phyloP scores from a whole-genome alignment of 2,329 filamentous ascomycete species.

The Colletotrichum zoysiae region DNA sequence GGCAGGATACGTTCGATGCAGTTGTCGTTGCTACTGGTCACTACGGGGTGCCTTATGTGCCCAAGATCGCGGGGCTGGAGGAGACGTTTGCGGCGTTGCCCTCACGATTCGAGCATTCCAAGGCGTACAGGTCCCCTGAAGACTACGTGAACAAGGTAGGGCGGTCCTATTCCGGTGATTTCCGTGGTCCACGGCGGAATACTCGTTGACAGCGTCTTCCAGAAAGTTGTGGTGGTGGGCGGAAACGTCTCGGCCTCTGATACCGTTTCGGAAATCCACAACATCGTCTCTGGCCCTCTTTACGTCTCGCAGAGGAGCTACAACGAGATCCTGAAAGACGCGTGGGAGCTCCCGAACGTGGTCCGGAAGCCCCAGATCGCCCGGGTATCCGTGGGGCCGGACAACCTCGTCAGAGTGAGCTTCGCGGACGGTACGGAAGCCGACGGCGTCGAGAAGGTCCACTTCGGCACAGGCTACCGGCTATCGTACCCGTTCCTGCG shows the following conservation, averaged over 20 bases:
- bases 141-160: conserved; percentile 43
- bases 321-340: conserved; percentile 62
- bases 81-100: conserved; percentile 54
- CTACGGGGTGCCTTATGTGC: conserved; percentile 55
- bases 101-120: conserved; percentile 54
- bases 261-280: conserved; percentile 64
- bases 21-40: conserved; percentile 57
- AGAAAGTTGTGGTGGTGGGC: conserved; percentile 68
- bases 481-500: conserved; percentile 67
- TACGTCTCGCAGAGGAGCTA: conserved; percentile 61
- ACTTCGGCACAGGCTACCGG: conserved; percentile 71
- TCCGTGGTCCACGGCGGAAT: conserved; percentile 29
- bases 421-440: conserved; percentile 65
- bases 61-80: conserved; percentile 54
- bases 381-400: conserved; percentile 51
- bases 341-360: conserved; percentile 65
- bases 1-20: conserved; percentile 56
- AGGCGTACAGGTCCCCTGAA: conserved; percentile 51
- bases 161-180: no score
- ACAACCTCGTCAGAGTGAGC: conserved; percentile 50
- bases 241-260: conserved; percentile 70
- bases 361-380: conserved; percentile 57
- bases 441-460: conserved; percentile 65
- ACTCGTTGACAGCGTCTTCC: neutral
- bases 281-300: conserved; percentile 59